A percentile compares a stretch with the other conserved stretches of the same genome.
These are phyloP conservation scores for Solanum peruvianum DNA, from an alignment of 257 asterid genomes.

Conservation along the genomic window DNA sequence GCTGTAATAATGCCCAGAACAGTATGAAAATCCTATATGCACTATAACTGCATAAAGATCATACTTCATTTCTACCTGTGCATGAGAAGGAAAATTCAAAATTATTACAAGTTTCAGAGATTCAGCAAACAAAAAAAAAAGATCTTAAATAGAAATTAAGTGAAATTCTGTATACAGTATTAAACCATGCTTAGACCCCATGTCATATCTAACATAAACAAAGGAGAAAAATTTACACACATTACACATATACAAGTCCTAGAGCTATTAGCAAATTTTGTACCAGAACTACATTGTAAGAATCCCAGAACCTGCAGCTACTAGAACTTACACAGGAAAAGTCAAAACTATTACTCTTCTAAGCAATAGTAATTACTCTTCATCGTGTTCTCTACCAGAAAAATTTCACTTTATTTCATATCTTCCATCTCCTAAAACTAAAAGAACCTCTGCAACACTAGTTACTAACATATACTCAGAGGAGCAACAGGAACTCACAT, in stretches of 20 bases:
- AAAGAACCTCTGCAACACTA: neutral
- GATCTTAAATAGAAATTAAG: neutral
- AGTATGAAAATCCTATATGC: conserved; percentile 58
- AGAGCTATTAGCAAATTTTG: neutral
- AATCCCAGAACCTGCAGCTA: neutral
- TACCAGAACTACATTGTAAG: neutral
- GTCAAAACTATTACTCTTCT: neutral
- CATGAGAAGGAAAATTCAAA: neutral
- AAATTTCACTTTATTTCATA: neutral
- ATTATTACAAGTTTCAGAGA: neutral
- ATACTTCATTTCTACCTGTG: conserved; percentile 61
- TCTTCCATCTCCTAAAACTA: neutral
- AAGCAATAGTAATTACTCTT: neutral
- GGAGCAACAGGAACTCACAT: conserved; percentile 30
- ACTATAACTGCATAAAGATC: conserved; percentile 77
- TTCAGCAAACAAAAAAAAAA: neutral
- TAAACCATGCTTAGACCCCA: neutral
- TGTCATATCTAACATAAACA: neutral
- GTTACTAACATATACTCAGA: neutral
- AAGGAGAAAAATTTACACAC: neutral
- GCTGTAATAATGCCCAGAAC: conserved; percentile 84
- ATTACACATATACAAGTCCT: neutral
- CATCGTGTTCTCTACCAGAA: neutral
- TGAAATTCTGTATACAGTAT: neutral
- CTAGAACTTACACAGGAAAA: neutral